Evolutionary conservation across 1,284 basidiomycete species (phyloP).

Genomic region (Marasmius oreades): DNA sequence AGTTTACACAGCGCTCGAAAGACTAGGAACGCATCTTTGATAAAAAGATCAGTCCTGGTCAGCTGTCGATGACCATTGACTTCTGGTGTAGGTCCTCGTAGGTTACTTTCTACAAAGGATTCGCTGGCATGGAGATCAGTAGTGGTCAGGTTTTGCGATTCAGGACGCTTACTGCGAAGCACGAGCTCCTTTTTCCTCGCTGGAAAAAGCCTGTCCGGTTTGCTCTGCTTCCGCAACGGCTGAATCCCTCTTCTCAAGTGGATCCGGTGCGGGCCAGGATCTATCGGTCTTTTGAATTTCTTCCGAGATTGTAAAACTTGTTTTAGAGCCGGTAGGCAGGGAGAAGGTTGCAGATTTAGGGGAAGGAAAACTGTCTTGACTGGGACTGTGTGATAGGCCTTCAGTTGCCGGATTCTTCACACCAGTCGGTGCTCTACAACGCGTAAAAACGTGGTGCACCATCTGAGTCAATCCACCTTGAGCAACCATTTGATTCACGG

Average conservation of each 20-base stretch:
- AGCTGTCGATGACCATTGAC: conserved; percentile 8
- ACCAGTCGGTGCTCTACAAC: conserved; percentile 47
- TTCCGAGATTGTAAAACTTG: not conserved
- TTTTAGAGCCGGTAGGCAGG: conserved; percentile 7
- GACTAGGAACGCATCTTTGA: conserved; percentile 96
- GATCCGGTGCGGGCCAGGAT: not conserved
- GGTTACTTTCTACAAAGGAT: no score
- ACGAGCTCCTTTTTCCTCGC: not conserved
- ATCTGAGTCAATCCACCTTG: conserved; percentile 96
- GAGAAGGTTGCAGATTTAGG: conserved; percentile 15
- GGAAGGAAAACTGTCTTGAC: conserved; percentile 17
- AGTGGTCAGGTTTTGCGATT: not conserved
- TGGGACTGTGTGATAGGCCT: conserved; percentile 9
- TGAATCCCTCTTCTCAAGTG: not conserved
- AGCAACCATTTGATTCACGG: conserved; percentile 93
- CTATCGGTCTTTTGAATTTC: not conserved
- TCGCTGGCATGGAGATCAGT: not conserved
- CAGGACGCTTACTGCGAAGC: not conserved
- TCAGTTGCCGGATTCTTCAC: conserved; percentile 9
- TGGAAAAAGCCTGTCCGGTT: not conserved
- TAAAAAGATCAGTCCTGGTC: conserved; percentile 77
- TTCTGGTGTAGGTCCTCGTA: not conserved
- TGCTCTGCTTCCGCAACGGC: not conserved
- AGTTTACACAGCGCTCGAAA: conserved; percentile 94
- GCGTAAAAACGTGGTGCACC: conserved; percentile 91